Base-by-base conservation (phyloP, 768 basidiomycete species). In the Calocera cornea region DNA sequence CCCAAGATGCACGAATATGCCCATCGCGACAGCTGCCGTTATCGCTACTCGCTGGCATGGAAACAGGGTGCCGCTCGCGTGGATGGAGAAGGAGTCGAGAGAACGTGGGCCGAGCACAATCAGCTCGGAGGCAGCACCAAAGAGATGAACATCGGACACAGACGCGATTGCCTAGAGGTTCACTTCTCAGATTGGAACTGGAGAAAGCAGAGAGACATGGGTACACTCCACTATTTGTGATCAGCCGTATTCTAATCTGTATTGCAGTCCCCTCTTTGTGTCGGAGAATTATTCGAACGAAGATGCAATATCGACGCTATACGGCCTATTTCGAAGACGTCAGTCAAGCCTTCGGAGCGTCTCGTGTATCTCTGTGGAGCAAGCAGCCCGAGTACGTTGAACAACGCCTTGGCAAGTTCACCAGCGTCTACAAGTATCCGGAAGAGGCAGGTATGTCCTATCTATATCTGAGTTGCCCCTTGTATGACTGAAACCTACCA, bases 11-110 rank as follows among this genome's bases (percentile, higher is more conserved):
- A 73, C 29, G 65, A 69, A n/a, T 41, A 71, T 1, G 74, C 74
- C 0, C 76, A 75, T 68, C 65, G 68, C n/a, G 34, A 63, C 1
- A 64, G 22, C 0, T 75, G 74, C 44, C 69, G 69, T 29, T 47
- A 36, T 5, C 3, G 44, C 3, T 76, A 60, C 63, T 73, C 73
- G 0, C 71, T 71, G 0, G 71, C 72, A 1, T 77, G 75, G 41
- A 70, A 33, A 1, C 12, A 24, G 1, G 12, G 64, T 19, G 70
- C 70, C 0, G 73, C 73, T 0, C 73, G 76, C 34, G 75, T 75
- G 44, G 70, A 74, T 67, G 77, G 77, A 0, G 76, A 78, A 69
- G 73, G 70, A 0, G 72, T 74, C 0, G 77, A 78, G 70, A 68
- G 72, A 1, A 27, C 66, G 0, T 73, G 72, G 72, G 66, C 60